phyloP scores from a whole-genome alignment of 2,329 filamentous ascomycete genomes.

The Ophiocordyceps camponoti-rufipedis region DNA sequence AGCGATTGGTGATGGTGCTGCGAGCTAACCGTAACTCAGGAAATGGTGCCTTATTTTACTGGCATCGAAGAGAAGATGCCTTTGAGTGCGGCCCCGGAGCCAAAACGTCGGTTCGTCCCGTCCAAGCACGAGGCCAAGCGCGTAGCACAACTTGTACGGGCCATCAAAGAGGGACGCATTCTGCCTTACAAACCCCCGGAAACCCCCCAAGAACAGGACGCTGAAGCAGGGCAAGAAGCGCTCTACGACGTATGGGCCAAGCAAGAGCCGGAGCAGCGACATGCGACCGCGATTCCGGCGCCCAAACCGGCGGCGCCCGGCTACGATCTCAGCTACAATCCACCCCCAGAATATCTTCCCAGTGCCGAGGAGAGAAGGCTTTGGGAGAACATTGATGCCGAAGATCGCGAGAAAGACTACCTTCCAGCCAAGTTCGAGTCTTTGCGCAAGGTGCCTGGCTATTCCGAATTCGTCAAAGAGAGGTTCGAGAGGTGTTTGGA shows the following conservation, averaged over 20 bases:
- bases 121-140: constrained; percentile 95
- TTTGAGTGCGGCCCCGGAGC: constrained; percentile 81
- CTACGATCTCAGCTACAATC: constrained; percentile 93
- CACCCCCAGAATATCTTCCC: constrained; percentile 83
- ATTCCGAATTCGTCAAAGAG: constrained; percentile 80
- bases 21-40: constrained; percentile 19
- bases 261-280: constrained; percentile 63
- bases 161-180: constrained; percentile 86
- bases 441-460: constrained; percentile 80
- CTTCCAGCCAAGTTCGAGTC: constrained; percentile 68
- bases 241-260: constrained; percentile 93
- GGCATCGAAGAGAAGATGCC: constrained; percentile 87
- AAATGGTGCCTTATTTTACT: constrained; percentile 88
- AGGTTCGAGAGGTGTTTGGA: constrained; percentile 91
- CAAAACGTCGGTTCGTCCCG: constrained; percentile 85
- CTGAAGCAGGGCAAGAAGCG: constrained; percentile 52
- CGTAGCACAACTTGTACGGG: constrained; percentile 91
- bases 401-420: constrained; percentile 81
- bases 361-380: constrained; percentile 64
- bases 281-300: constrained; percentile 87
- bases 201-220: constrained; percentile 34
- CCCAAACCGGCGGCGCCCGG: constrained; percentile 86
- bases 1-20: no score
- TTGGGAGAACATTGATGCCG: constrained; percentile 75
- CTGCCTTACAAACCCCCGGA: constrained; percentile 69